Base-by-base conservation (phyloP, 2,329 filamentous ascomycete species). In the Aaosphaeria arxii region DNA sequence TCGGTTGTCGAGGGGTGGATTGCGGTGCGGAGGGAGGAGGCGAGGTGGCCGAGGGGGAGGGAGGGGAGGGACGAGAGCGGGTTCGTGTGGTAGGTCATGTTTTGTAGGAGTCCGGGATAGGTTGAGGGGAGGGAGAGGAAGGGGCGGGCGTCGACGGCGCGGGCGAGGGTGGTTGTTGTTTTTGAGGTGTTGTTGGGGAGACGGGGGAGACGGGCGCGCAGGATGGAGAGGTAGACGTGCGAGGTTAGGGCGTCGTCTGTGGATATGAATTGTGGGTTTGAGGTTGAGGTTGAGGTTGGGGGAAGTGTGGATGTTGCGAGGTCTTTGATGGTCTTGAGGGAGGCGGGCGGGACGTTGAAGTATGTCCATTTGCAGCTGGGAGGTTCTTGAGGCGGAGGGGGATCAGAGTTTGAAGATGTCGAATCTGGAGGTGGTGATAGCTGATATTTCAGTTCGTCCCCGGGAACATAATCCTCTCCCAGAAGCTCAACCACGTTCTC, bases 161-260 rank as follows among this genome's bases (percentile, higher is more conserved):
- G 79, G 5, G 70, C 69, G 7, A 81, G 61, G 7, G 39, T 40
- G 2, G 24, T 28, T 1, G 59, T 71, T 24, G 70, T 64, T 4
- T 13, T 31, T 24, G 17, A 24, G 3, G 13, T 13, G 17, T 47
- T 40, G 1, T 51, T 13, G 2, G 46, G 30, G 0, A 77, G 49
- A 1, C 74, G 72, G 0, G 63, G 50, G 0, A 68, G 55, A 11
- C 80, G 74, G 0, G 68, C 72, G 30, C 73, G 73, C 0, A 65
- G 62, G 7, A 78, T 55, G 0, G 67, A 69, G 50, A 77, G 70
- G 76, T 77, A 83, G 46, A 81, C 63, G 42, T 82, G 74, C 0
- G 78, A 77, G 2, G 64, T 76, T 11, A 83, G 61, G 3, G 73
- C 69, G 55, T 84, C 80, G 47, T 84, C 79, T 0, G 78, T 82